These are phyloP conservation scores for Lactuca saligna DNA, from an alignment of 129 eudicot species.

Conservation along the genomic window DNA sequence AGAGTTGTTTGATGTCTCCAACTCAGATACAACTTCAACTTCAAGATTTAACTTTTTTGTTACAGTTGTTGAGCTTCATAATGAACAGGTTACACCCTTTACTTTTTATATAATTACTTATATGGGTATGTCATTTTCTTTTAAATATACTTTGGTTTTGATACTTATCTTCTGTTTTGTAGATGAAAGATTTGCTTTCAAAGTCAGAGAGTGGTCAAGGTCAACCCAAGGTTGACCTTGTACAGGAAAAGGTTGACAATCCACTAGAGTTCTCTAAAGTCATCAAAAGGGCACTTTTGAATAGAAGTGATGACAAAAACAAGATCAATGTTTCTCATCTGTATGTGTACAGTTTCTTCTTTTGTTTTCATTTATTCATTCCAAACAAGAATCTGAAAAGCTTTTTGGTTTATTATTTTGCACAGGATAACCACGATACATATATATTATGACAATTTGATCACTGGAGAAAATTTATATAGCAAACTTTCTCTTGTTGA, in stretches of 20 bases:
- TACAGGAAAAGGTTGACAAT: constrained; percentile 79
- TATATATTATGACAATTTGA: constrained; percentile 67
- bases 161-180: constrained; percentile 28
- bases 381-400: constrained; percentile 3
- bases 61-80: constrained; percentile 73
- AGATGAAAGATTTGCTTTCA: constrained; percentile 81
- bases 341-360: constrained; percentile 50
- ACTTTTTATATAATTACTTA: not conserved
- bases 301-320: constrained; percentile 56
- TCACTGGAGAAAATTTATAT: constrained; percentile 76
- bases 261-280: constrained; percentile 78
- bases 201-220: constrained; percentile 48
- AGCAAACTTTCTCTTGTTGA: constrained; percentile 97
- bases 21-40: constrained; percentile 84
- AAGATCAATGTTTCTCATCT: constrained; percentile 80
- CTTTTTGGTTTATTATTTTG: constrained; percentile 24
- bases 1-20: constrained; percentile 97
- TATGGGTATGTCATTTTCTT: not conserved
- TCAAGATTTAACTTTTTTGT: constrained; percentile 82
- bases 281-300: constrained; percentile 63
- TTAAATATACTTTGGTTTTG: constrained; percentile 7
- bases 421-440: constrained; percentile 86
- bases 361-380: not conserved
- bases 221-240: constrained; percentile 63
- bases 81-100: constrained; percentile 72